Evolutionary conservation across 495 filamentous ascomycete species (phyloP), one percentile per base, ranked within the genome.

Genomic region (Penicillium manginii): DNA sequence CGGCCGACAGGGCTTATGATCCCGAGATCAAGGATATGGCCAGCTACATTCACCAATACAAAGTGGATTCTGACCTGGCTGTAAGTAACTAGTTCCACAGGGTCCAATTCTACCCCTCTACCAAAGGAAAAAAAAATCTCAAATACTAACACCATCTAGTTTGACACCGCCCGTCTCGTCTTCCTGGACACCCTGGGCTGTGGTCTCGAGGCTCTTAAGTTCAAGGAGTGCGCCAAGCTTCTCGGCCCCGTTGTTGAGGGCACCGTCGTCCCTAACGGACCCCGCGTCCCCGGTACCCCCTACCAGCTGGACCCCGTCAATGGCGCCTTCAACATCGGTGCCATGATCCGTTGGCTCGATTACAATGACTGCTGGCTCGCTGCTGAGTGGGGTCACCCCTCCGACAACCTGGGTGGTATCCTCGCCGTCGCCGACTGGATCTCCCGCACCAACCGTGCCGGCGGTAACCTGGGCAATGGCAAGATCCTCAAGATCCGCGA

Each of bases 311-410:
- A 98, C 74, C 94, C 94, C 22, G 88, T 98, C 62, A 90, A 92
- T 60, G 94, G 90, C 42, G 94, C 94, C 54, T 98, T 98, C 84
- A 98, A 98, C 83, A 98, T 98, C 58, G 94, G 94, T 57, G 87
- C 96, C 61, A 96, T 94, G 87, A 97, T 98, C 77, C 84, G 94
- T 63, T 98, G 94, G 94, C 85, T 98, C 54, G 94, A 98, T 76
- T 98, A 97, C 85, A 98, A 98, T 72, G 94, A 98, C 83, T 98
- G 94, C 84, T 98, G 94, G 96, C 81, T 98, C 55, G 94, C 94
- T 15, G 94, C 94, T 54, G 94, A 98, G 79, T 98, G 94, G 94
- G 94, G 94, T 46, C 94, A 98, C 69, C 94, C 93, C 46, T 96
- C 91, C 2, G 93, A 98, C 80, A 98, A 98, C 81, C 78, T 98